Conservation (phyloP, 257 asterid species). For the Capsicum pubescens region DNA sequence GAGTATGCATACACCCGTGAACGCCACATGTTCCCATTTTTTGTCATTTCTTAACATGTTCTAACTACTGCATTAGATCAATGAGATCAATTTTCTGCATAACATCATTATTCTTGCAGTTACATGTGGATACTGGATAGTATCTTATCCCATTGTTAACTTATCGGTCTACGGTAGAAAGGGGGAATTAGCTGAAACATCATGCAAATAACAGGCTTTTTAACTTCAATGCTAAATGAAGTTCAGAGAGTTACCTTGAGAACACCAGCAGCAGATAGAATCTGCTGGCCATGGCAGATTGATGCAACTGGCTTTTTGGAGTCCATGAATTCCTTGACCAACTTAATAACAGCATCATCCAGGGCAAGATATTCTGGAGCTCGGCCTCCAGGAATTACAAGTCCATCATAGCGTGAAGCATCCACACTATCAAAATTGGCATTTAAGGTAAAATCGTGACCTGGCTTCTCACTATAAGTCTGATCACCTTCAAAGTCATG, state of each 20-base stretch:
- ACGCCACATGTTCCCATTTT: neutral
- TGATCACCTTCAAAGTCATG: slow-evolving; percentile 99
- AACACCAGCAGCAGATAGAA: slow-evolving; percentile 94
- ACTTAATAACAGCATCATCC: slow-evolving; percentile 61
- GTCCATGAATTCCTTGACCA: slow-evolving; percentile 78
- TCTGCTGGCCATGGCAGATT: slow-evolving; percentile 97
- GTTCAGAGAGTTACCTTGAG: slow-evolving; percentile 59
- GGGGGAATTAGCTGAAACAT: neutral
- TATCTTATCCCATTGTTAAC: neutral
- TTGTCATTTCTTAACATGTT: neutral
- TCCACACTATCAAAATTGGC: slow-evolving; percentile 63
- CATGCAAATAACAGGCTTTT: neutral
- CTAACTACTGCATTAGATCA: neutral
- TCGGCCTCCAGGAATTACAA: slow-evolving; percentile 96
- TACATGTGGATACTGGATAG: neutral
- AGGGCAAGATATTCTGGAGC: slow-evolving; percentile 96
- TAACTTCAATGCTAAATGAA: neutral
- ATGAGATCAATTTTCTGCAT: neutral
- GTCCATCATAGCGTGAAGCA: slow-evolving; percentile 79
- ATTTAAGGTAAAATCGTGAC: slow-evolving; percentile 81
- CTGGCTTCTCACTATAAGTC: slow-evolving; percentile 95
- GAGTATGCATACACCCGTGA: neutral
- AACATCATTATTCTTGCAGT: neutral
- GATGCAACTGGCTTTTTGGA: slow-evolving; percentile 91
- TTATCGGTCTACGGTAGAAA: neutral